phyloP scores from a whole-genome alignment of 2,329 filamentous ascomycete species.

The Paramyrothecium roridum region DNA sequence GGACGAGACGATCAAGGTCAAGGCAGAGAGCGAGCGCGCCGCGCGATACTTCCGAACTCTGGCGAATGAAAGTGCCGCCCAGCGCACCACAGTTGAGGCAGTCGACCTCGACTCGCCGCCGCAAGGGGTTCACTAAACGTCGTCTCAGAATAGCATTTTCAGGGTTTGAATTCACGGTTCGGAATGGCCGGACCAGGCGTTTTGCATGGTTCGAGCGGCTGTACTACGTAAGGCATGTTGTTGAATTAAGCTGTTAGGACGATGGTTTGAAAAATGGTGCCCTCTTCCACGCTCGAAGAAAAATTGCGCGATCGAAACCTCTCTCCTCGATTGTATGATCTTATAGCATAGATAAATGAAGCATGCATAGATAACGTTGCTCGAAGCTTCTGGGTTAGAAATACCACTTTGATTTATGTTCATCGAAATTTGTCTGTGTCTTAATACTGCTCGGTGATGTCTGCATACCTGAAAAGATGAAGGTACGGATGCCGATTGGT shows the following conservation, averaged over 20 bases:
- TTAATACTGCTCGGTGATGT: neutral
- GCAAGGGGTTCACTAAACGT: conserved; percentile 25
- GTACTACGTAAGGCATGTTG: neutral
- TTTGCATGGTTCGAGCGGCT: neutral
- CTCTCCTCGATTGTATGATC: neutral
- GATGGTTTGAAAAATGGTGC: neutral
- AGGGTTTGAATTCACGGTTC: neutral
- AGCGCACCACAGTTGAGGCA: conserved; percentile 46
- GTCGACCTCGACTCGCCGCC: conserved; percentile 56
- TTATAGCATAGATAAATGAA: neutral
- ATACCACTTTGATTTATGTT: neutral
- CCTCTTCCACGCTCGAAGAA: neutral
- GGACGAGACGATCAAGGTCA: conserved; percentile 79
- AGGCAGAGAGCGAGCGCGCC: conserved; percentile 80
- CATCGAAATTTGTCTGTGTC: neutral
- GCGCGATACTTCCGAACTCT: conserved; percentile 88
- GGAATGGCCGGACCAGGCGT: neutral
- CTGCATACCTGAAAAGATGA: too few relatives aligned
- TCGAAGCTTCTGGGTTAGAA: neutral
- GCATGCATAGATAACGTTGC: neutral
- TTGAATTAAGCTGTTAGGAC: neutral
- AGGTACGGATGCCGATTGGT: too few relatives aligned
- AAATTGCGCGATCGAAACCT: neutral
- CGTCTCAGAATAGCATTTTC: conserved; percentile 6
- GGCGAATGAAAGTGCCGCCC: conserved; percentile 59